A percentile compares a stretch with the other conserved stretches of the same genome.
These are phyloP conservation scores for Rauvolfia tetraphylla DNA, from an alignment of 257 asterid genomes.

Conservation along the genomic window DNA sequence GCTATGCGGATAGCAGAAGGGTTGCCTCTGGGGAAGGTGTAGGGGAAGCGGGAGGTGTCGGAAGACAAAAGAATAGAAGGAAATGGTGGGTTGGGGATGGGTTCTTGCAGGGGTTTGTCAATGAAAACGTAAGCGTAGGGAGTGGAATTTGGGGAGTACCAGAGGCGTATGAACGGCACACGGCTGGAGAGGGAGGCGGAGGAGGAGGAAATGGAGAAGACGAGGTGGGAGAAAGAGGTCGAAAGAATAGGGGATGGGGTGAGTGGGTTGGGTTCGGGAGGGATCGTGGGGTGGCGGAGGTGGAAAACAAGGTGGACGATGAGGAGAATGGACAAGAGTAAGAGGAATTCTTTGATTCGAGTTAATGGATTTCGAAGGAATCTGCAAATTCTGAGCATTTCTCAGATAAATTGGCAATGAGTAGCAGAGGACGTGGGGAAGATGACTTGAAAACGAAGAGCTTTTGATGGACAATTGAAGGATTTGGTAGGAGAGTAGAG, in stretches of 20 bases:
- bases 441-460: background rate
- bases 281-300: slow-evolving; percentile 32
- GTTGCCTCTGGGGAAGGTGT: slow-evolving; percentile 33
- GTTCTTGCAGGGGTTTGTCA: slow-evolving; percentile 33
- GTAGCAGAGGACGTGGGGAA: background rate
- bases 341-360: slow-evolving; percentile 42
- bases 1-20: slow-evolving; percentile 67
- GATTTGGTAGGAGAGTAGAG: background rate
- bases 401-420: background rate
- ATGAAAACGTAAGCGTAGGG: slow-evolving; percentile 58
- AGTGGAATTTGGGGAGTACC: slow-evolving; percentile 59
- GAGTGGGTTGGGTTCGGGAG: slow-evolving; percentile 24
- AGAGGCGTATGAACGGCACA: slow-evolving; percentile 50
- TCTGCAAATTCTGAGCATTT: slow-evolving; percentile 7
- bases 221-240: slow-evolving; percentile 34
- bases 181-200: slow-evolving; percentile 54
- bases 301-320: slow-evolving; percentile 40
- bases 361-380: background rate
- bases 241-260: slow-evolving; percentile 6
- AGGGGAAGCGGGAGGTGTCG: slow-evolving; percentile 34
- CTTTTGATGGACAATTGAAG: no score
- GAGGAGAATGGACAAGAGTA: slow-evolving; percentile 48
- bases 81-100: slow-evolving; percentile 14
- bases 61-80: slow-evolving; percentile 52
- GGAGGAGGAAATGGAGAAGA: slow-evolving; percentile 64